Percentiles rank a stretch among this genome's conserved stretches.
These are phyloP conservation scores for Pestalotiopsis fici DNA, from an alignment of 2,329 filamentous ascomycete species.

Conservation along the genomic window DNA sequence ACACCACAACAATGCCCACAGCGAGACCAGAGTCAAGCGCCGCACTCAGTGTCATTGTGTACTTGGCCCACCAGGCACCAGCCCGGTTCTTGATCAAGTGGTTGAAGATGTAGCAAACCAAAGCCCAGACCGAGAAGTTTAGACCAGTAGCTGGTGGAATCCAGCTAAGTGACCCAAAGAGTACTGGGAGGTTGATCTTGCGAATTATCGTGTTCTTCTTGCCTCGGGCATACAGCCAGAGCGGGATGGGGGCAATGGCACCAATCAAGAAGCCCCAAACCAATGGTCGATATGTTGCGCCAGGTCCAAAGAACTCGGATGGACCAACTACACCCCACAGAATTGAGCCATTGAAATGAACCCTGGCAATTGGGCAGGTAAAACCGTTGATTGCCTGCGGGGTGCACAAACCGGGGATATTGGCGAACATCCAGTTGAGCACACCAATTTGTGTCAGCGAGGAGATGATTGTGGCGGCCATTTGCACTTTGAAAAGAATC, in stretches of 20 bases:
- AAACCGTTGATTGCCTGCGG: slow-evolving; percentile 81
- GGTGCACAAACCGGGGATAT: slow-evolving; percentile 78
- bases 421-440: slow-evolving; percentile 86
- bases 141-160: slow-evolving; percentile 85
- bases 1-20: slow-evolving; percentile 80
- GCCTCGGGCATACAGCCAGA: slow-evolving; percentile 71
- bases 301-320: slow-evolving; percentile 75
- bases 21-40: slow-evolving; percentile 82
- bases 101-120: slow-evolving; percentile 87
- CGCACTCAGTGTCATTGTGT: slow-evolving; percentile 85
- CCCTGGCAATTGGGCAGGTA: slow-evolving; percentile 82
- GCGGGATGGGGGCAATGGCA: slow-evolving; percentile 69
- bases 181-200: slow-evolving; percentile 79
- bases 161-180: slow-evolving; percentile 83
- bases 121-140: slow-evolving; percentile 85
- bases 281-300: slow-evolving; percentile 72
- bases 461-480: slow-evolving; percentile 74
- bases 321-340: slow-evolving; percentile 89
- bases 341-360: slow-evolving; percentile 89
- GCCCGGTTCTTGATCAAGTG: slow-evolving; percentile 70
- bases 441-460: slow-evolving; percentile 81
- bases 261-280: slow-evolving; percentile 84
- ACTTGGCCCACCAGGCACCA: slow-evolving; percentile 84
- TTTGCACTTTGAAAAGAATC: slow-evolving; percentile 77
- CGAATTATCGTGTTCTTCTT: slow-evolving; percentile 64